These are phyloP conservation scores for Phytopythium mirpurense DNA, from an alignment of 352 stramenopile species.

Conservation along the genomic window DNA sequence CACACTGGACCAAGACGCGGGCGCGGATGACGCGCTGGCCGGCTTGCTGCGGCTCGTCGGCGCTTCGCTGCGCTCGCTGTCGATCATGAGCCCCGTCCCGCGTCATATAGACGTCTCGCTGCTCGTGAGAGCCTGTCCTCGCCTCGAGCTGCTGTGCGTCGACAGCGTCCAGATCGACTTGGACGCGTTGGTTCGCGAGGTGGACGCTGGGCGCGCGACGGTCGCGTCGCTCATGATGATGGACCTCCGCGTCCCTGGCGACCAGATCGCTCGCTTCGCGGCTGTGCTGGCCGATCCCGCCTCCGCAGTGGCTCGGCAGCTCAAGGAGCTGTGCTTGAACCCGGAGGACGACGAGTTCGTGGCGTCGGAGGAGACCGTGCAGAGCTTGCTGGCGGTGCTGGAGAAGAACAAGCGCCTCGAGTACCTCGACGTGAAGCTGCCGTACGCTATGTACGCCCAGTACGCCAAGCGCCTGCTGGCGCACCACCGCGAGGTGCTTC, in stretches of 20 bases:
- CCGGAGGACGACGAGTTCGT: conserved; percentile 19
- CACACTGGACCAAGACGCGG: conserved; percentile 15
- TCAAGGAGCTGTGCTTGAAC: conserved; percentile 23
- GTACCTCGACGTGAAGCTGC: conserved; percentile 20
- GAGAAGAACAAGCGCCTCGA: conserved; percentile 21
- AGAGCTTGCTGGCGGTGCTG: conserved; percentile 16
- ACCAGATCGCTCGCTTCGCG: conserved; percentile 19
- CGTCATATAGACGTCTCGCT: conserved; percentile 11
- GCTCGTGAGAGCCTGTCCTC: conserved; percentile 14
- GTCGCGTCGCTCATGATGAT: conserved; percentile 9
- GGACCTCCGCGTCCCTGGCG: conserved; percentile 1
- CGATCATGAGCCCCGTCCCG: conserved; percentile 10
- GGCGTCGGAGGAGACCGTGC: conserved; percentile 14
- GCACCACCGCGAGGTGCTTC: conserved; percentile 18
- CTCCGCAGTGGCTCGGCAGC: conserved; percentile 8
- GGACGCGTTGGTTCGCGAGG: conserved; percentile 10
- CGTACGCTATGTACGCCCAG: conserved; percentile 14
- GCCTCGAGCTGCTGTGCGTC: conserved; percentile 18
- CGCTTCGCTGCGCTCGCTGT: conserved; percentile 13
- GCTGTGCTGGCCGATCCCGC: conserved; percentile 12
- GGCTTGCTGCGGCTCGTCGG: conserved; percentile 18
- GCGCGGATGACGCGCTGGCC: neutral
- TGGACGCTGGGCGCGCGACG: neutral
- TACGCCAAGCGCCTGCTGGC: conserved; percentile 15
- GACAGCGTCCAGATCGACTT: conserved; percentile 23